Percentiles rank a stretch among this genome's conserved stretches.
Evolutionary conservation across 306 rosid genomes (phyloP).

Genomic region (Hippophae rhamnoides): DNA sequence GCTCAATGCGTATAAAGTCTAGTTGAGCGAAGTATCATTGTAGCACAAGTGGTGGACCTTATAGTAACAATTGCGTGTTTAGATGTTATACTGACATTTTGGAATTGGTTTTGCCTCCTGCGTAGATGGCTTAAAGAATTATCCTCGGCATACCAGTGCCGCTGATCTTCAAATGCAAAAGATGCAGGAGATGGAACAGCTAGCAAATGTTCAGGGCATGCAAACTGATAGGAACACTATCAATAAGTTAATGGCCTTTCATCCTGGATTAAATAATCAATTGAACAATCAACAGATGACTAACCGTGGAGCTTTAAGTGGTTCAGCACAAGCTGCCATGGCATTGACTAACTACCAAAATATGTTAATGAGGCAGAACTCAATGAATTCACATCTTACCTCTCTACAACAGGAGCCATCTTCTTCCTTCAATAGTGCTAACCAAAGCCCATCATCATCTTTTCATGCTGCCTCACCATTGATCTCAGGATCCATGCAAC

Average conservation of each 20-base stretch:
- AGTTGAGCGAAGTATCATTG: no score
- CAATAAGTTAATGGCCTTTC: slow-evolving; percentile 66
- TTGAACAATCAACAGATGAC: slow-evolving; percentile 46
- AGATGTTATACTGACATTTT: slow-evolving; percentile 8
- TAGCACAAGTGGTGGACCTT: no score
- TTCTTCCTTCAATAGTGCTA: slow-evolving; percentile 57
- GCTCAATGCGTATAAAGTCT: not conserved
- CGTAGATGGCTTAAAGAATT: slow-evolving; percentile 87
- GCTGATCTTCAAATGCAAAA: slow-evolving; percentile 84
- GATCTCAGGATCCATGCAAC: slow-evolving; percentile 63
- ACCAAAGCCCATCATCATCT: slow-evolving; percentile 54
- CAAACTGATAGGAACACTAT: slow-evolving; percentile 77
- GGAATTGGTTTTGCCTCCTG: no score
- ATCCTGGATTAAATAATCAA: slow-evolving; percentile 58
- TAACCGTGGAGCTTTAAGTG: slow-evolving; percentile 62
- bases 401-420: slow-evolving; percentile 72
- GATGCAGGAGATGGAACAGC: slow-evolving; percentile 93
- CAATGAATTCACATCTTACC: slow-evolving; percentile 50
- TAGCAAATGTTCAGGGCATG: slow-evolving; percentile 73
- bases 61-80: not conserved
- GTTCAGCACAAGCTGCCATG: slow-evolving; percentile 78
- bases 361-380: slow-evolving; percentile 69
- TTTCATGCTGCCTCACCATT: slow-evolving; percentile 53
- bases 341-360: slow-evolving; percentile 68
- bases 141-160: slow-evolving; percentile 56